A percentile compares a stretch with the other conserved stretches of the same genome.
Evolutionary conservation across 208 protist species (phyloP).

Genomic region (Crithidia thermophila): DNA sequence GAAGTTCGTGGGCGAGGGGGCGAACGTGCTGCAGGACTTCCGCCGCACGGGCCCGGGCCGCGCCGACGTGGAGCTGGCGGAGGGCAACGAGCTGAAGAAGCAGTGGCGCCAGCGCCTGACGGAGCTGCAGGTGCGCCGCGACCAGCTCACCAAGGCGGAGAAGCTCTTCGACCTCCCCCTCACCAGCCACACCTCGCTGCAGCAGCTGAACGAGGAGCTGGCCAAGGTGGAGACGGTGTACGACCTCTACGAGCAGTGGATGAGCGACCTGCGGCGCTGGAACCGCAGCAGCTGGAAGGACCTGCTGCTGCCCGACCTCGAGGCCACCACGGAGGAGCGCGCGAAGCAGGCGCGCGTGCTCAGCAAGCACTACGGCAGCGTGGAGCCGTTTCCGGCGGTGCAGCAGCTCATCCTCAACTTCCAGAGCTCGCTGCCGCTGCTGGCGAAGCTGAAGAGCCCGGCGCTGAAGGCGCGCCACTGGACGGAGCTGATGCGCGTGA

Average conservation of each 20-base stretch:
- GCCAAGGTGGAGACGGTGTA: slow-evolving; percentile 92
- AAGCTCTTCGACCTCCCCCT: slow-evolving; percentile 97
- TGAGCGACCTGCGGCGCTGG: slow-evolving; percentile 93
- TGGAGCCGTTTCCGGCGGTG: slow-evolving; percentile 90
- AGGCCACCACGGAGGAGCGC: slow-evolving; percentile 93
- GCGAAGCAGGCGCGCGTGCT: slow-evolving; percentile 85
- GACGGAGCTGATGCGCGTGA: slow-evolving; percentile 96
- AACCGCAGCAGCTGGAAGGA: slow-evolving; percentile 97
- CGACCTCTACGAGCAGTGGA: slow-evolving; percentile 94
- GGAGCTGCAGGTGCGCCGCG: slow-evolving; percentile 76
- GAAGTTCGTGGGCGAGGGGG: slow-evolving; percentile 69
- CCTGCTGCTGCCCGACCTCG: slow-evolving; percentile 95
- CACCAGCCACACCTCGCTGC: slow-evolving; percentile 92
- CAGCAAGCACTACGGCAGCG: slow-evolving; percentile 81
- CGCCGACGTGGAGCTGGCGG: slow-evolving; percentile 85
- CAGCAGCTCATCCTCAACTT: slow-evolving; percentile 96
- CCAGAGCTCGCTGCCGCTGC: slow-evolving; percentile 95
- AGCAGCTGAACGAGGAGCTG: slow-evolving; percentile 92
- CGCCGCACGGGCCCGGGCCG: slow-evolving; percentile 81
- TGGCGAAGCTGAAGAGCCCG: slow-evolving; percentile 97
- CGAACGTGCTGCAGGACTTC: slow-evolving; percentile 76
- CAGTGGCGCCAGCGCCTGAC: slow-evolving; percentile 84
- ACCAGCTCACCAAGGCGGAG: slow-evolving; percentile 94
- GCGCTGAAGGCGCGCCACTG: slow-evolving; percentile 98
- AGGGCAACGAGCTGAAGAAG: slow-evolving; percentile 91